A percentile compares a stretch with the other conserved stretches of the same genome.
phyloP scores from a whole-genome alignment of 1,284 basidiomycete species.

The Fomitopsis betulina region DNA sequence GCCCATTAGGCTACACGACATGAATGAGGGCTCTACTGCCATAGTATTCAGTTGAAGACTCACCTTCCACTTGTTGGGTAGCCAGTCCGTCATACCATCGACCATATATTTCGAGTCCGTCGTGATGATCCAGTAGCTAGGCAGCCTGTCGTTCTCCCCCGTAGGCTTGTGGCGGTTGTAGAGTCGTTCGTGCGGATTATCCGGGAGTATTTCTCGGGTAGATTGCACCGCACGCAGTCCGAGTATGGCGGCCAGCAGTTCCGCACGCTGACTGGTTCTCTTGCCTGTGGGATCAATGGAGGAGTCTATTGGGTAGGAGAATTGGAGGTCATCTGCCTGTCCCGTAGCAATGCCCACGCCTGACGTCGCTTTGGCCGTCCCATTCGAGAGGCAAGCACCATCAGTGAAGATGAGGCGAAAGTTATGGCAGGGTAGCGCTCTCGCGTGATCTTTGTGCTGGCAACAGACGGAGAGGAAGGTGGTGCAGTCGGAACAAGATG shows the following conservation, averaged over 20 bases:
- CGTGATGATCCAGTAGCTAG: not conserved
- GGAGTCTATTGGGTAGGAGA: not conserved
- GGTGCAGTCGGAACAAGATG: too few relatives aligned
- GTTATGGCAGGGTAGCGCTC: not conserved
- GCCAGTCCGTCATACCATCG: not conserved
- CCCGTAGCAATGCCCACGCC: not conserved
- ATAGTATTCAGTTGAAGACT: not conserved
- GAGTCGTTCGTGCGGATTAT: not conserved
- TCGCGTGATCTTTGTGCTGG: not conserved
- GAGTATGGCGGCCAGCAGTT: not conserved
- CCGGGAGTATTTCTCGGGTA: too few relatives aligned
- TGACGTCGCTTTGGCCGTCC: not conserved
- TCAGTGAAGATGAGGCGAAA: constrained; percentile 1
- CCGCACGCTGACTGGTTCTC: not conserved
- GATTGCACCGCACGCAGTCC: not conserved
- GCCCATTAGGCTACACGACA: not conserved
- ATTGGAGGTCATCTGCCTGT: not conserved
- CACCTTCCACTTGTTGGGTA: constrained; percentile 1
- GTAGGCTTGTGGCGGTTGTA: not conserved
- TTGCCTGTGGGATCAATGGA: not conserved
- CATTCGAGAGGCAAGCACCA: constrained; percentile 2
- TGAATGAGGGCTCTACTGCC: not conserved
- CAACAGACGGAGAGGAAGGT: not conserved
- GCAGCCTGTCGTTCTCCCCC: too few relatives aligned
- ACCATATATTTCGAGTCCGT: not conserved